Percentiles rank a stretch among this genome's conserved stretches.
phyloP scores from a whole-genome alignment of 495 filamentous ascomycete genomes.

The Letharia lupina region DNA sequence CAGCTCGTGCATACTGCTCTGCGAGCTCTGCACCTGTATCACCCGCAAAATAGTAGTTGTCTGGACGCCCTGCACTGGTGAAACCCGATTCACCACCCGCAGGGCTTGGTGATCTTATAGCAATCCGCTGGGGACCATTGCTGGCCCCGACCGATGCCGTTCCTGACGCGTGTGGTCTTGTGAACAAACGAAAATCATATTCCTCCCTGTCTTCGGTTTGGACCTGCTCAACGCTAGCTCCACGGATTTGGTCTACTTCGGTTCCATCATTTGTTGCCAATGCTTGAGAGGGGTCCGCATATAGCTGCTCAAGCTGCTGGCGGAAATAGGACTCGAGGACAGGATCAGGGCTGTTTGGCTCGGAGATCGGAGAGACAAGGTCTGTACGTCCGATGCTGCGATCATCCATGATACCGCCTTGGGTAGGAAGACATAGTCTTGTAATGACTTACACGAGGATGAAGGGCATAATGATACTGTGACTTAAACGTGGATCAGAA shows the following conservation, averaged over 20 bases:
- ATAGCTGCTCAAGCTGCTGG: slow-evolving; percentile 8
- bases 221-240: not conserved
- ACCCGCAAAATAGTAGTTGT: slow-evolving; percentile 15
- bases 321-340: slow-evolving; percentile 12
- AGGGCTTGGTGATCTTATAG: slow-evolving; percentile 17
- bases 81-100: slow-evolving; percentile 6
- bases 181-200: slow-evolving; percentile 18
- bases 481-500: no score
- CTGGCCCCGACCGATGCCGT: not conserved
- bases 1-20: slow-evolving; percentile 11
- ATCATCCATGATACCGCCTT: not conserved
- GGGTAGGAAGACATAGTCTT: not conserved
- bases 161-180: not conserved
- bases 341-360: not conserved
- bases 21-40: slow-evolving; percentile 5
- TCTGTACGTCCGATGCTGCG: slow-evolving; percentile 8
- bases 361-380: not conserved
- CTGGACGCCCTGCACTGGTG: slow-evolving; percentile 2
- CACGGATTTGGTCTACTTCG: not conserved
- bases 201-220: not conserved
- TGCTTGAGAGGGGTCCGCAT: not conserved
- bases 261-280: not conserved
- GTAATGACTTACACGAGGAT: no score
- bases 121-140: slow-evolving; percentile 7
- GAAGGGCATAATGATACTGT: no score